Evolutionary conservation across 176 grass and related monocot genomes (phyloP).

Genomic region (Zoysia japonica): DNA sequence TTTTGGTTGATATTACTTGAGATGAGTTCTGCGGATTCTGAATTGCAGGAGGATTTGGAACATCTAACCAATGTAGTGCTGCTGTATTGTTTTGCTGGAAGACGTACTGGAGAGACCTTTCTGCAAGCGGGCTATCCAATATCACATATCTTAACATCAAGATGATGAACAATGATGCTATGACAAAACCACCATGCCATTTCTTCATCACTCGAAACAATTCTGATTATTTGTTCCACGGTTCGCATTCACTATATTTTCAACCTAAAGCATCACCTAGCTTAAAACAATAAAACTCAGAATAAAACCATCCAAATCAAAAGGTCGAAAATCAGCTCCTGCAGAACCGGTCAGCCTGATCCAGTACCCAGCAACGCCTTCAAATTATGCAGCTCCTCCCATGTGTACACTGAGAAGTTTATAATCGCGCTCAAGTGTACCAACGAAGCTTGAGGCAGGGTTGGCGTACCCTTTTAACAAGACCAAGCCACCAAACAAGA

Average conservation of each 20-base stretch:
- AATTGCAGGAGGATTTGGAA: slow-evolving; percentile 59
- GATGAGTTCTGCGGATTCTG: slow-evolving; percentile 66
- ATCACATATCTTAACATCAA: slow-evolving; percentile 84
- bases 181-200: slow-evolving; percentile 70
- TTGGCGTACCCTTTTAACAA: slow-evolving; percentile 6
- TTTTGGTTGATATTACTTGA: slow-evolving; percentile 54
- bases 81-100: slow-evolving; percentile 67
- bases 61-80: slow-evolving; percentile 66
- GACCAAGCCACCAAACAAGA: slow-evolving; percentile 27
- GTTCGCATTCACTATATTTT: slow-evolving; percentile 27
- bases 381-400: slow-evolving; percentile 9
- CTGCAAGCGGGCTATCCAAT: slow-evolving; percentile 69
- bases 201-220: slow-evolving; percentile 76
- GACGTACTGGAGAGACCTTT: slow-evolving; percentile 74
- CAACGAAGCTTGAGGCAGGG: slow-evolving; percentile 13
- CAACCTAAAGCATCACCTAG: slow-evolving; percentile 23
- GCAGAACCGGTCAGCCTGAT: slow-evolving; percentile 22
- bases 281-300: neutral
- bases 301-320: slow-evolving; percentile 30
- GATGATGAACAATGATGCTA: slow-evolving; percentile 65
- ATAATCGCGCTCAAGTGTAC: neutral
- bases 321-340: slow-evolving; percentile 26
- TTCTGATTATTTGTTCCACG: slow-evolving; percentile 3
- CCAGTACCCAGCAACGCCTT: slow-evolving; percentile 15
- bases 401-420: slow-evolving; percentile 11